Evolutionary conservation across 176 grass and related monocot genomes (phyloP).

Genomic region (Carex littledalei): DNA sequence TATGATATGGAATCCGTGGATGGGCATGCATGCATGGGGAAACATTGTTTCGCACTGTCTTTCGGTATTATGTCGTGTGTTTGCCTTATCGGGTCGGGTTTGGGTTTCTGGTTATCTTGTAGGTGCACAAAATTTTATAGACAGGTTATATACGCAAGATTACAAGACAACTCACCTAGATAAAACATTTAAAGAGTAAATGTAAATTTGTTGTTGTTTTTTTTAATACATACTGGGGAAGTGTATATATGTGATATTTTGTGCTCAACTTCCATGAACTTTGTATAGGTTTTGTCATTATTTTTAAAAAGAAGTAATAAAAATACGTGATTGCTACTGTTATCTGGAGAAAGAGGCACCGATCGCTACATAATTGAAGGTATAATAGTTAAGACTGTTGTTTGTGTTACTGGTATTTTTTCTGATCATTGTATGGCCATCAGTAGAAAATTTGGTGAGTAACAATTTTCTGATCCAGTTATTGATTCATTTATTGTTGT

Average conservation of each 20-base stretch:
- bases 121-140: constrained; percentile 38
- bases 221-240: not conserved
- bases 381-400: not conserved
- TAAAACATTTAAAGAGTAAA: too few relatives aligned
- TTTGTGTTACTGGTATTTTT: not conserved
- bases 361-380: not conserved
- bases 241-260: not conserved
- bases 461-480: too few relatives aligned
- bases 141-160: constrained; percentile 32
- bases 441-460: not conserved
- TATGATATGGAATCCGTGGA: constrained; percentile 39
- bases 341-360: not conserved
- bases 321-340: not conserved
- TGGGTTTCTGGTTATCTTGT: constrained; percentile 28
- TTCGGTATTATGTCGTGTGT: constrained; percentile 36
- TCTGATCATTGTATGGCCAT: not conserved
- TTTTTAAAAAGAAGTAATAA: not conserved
- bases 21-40: constrained; percentile 22
- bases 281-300: not conserved
- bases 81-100: constrained; percentile 23
- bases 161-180: not conserved
- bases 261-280: not conserved
- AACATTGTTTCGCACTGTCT: constrained; percentile 35
- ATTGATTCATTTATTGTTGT: too few relatives aligned
- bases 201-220: not conserved